Evolutionary conservation across 2,329 filamentous ascomycete genomes (phyloP), one percentile per base, ranked within the genome.

Genomic region (Harringtonia lauricola): DNA sequence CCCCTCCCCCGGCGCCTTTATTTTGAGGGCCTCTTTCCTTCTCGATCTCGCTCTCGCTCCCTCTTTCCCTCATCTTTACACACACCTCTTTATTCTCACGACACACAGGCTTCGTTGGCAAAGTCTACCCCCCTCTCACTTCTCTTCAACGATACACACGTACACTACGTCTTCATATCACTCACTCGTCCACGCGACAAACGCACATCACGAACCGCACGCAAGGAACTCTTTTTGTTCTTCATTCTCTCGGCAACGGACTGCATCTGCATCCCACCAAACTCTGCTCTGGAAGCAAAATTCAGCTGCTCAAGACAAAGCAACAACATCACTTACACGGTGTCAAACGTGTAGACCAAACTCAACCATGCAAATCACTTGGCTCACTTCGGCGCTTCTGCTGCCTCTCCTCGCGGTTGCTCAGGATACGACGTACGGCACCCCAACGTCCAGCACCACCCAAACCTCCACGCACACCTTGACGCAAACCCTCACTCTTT

Each of bases 351-450:
- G 4, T 13, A 24, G 28, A 31, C 19, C 30, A 30, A n/a, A 24
- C 19, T 8, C 22, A 21, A 18, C 7, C 6, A 14, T n/a, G n/a
- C n/a, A n/a, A n/a, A n/a, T n/a, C n/a, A n/a, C n/a, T n/a, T n/a
- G n/a, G n/a, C n/a, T n/a, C n/a, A n/a, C n/a, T 54, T 57, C 71
- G 47, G 67, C 68, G 48, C 57, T 65, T 49, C 56, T 71, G 49
- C 65, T 79, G 56, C 74, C 75, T 53, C 63, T 74, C 42, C 57
- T 76, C 55, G 53, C 72, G 42, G 72, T 72, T 31, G 56, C 64
- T 41, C 59, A 57, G 29, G 54, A 57, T 43, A 54, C 55, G 21
- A 65, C 66, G 36, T 64, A 67, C 17, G 71, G 68, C 19, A 63
- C 62, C 44, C 54, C 55, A 21, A 65, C 66, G 36, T 64, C 68